Evolutionary conservation across 2,329 filamentous ascomycete genomes (phyloP), one percentile per base, ranked within the genome.

Genomic region (Ophiostoma montium): DNA sequence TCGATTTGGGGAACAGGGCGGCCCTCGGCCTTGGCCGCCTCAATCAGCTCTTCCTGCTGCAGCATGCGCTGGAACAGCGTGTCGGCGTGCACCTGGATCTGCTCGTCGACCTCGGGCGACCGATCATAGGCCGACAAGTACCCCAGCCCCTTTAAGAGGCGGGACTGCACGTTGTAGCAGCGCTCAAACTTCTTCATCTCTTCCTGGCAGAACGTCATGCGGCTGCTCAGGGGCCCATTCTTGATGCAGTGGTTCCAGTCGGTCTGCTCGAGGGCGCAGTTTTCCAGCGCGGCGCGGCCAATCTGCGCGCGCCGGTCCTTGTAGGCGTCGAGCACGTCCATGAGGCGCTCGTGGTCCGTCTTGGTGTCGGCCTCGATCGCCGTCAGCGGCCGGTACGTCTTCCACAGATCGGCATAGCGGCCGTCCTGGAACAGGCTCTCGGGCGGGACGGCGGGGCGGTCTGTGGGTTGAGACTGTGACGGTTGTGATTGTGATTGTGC

Each of bases 11-110:
- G 82, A 42, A 70, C 61, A 0, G 74, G 70, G n/a, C 63, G 65
- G 27, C 78, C 78, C 55, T 76, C 74, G 48, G 72, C 70, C 63
- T 80, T 80, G 33, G 83, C 84, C 58, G 79, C 74, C 55, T 84
- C 78, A n/a, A 85, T 78, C 54, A 74, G 76, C 18, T 70, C 71
- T 65, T 98, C 90, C 62, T 94, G 87, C 53, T 78, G 75, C 35
- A 94, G 65, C 81, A 96, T 87, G 57, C 84, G 79, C 59, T 90
- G 84, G 65, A 88, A 98, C 36, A 98, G 72, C 54, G 78, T 78
- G 67, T 98, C 92, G 52, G 90, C 90, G 63, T 95, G 89, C 82
- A 96, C 86, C 66, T 96, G 92, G 53, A 98, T 87, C 57, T 83
- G 78, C 63, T 95, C 89, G 58, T 95, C 85, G 47, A 85, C 74